These are phyloP conservation scores for Trichophyton schoenleinii DNA, from an alignment of 2,329 filamentous ascomycete genomes.

Conservation along the genomic window DNA sequence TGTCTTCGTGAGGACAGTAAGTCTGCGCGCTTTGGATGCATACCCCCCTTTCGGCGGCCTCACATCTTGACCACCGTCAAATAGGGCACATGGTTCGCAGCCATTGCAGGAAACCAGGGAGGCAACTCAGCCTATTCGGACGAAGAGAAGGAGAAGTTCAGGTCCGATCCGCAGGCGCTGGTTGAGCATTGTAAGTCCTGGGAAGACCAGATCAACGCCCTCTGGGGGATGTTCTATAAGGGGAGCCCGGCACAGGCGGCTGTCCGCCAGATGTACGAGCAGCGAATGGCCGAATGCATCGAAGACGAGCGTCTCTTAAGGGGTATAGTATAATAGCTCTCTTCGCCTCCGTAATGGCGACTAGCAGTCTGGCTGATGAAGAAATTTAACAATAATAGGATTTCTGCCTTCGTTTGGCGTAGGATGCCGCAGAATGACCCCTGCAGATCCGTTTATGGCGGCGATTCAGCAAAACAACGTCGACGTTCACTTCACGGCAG, in stretches of 20 bases:
- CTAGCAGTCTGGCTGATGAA: neutral
- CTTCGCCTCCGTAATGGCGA: neutral
- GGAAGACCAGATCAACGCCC: slow-evolving; percentile 36
- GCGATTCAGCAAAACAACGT: slow-evolving; percentile 33
- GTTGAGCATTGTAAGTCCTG: slow-evolving; percentile 36
- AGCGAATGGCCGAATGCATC: slow-evolving; percentile 39
- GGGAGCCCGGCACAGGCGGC: slow-evolving; percentile 30
- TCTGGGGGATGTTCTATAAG: slow-evolving; percentile 37
- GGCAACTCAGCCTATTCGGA: slow-evolving; percentile 27
- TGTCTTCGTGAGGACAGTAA: slow-evolving; percentile 24
- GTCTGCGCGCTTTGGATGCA: neutral
- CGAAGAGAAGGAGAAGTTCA: slow-evolving; percentile 10
- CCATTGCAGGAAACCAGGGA: slow-evolving; percentile 37
- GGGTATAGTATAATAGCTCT: slow-evolving; percentile 16
- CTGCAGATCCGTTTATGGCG: slow-evolving; percentile 41
- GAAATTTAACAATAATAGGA: neutral
- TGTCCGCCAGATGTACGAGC: slow-evolving; percentile 27
- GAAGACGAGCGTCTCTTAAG: slow-evolving; percentile 39
- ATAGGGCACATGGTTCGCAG: slow-evolving; percentile 23
- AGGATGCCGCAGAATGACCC: slow-evolving; percentile 39
- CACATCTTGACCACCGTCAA: neutral
- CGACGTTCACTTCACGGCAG: slow-evolving; percentile 21
- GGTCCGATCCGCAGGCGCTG: slow-evolving; percentile 16
- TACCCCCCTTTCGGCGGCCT: neutral
- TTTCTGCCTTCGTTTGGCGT: slow-evolving; percentile 18